Evolutionary conservation across 2,329 filamentous ascomycete species (phyloP).

Genomic region (Colletotrichum filicis): DNA sequence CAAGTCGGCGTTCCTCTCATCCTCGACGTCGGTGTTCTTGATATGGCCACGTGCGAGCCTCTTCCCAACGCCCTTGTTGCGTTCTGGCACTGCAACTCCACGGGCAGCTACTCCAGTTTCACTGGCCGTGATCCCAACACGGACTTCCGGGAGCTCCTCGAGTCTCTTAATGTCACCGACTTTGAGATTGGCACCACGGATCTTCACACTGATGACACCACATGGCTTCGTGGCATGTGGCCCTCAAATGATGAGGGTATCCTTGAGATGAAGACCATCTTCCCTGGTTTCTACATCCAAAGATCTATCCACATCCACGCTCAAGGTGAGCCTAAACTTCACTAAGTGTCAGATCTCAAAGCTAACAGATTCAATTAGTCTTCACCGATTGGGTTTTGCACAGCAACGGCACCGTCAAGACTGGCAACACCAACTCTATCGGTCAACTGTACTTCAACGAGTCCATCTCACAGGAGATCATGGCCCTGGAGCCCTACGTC

Average conservation of each 20-base stretch:
- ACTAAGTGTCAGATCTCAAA: too few relatives aligned
- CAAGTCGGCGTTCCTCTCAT: slow-evolving; percentile 13
- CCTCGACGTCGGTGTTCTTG: slow-evolving; percentile 19
- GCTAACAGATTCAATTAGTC: background rate
- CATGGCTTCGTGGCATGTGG: slow-evolving; percentile 7
- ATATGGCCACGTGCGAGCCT: slow-evolving; percentile 22
- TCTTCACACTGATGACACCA: background rate
- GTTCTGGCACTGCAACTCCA: slow-evolving; percentile 11
- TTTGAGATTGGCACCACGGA: slow-evolving; percentile 7
- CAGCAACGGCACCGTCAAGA: background rate
- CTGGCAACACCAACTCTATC: background rate
- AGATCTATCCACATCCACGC: background rate
- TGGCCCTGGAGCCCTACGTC: background rate
- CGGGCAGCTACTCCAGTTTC: slow-evolving; percentile 10
- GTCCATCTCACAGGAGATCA: background rate
- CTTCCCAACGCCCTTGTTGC: slow-evolving; percentile 5
- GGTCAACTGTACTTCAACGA: background rate
- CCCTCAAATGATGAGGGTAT: slow-evolving; percentile 6
- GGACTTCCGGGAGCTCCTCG: background rate
- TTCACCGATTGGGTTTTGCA: background rate
- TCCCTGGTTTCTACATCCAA: background rate
- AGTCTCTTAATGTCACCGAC: slow-evolving; percentile 4
- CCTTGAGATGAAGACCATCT: background rate
- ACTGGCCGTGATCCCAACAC: slow-evolving; percentile 2
- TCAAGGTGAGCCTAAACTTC: too few relatives aligned